Evolutionary conservation across 2,329 filamentous ascomycete genomes (phyloP).

Genomic region (Akanthomyces dipterigenus): DNA sequence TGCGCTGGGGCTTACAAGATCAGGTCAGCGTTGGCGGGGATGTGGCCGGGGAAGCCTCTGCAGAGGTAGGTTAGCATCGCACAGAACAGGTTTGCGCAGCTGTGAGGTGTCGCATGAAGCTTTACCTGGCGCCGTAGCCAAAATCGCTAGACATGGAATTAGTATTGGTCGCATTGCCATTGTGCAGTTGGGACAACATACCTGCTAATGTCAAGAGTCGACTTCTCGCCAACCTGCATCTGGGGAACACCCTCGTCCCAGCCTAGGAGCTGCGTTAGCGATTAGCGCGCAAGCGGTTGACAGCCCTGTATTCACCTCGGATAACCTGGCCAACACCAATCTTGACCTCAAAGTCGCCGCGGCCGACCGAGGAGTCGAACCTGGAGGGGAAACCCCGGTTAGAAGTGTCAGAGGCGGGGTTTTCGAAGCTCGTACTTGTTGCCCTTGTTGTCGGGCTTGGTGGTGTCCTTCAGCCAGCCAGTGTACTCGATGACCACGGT

Average conservation of each 20-base stretch:
- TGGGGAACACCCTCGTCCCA: conserved; percentile 79
- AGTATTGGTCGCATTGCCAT: conserved; percentile 10
- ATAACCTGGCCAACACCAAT: conserved; percentile 87
- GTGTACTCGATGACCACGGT: conserved; percentile 85
- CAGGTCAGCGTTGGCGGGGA: conserved; percentile 67
- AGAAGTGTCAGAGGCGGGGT: conserved; percentile 8
- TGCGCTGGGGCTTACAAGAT: conserved; percentile 63
- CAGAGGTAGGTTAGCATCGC: conserved; percentile 13
- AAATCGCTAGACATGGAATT: conserved; percentile 43
- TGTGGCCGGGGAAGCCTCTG: conserved; percentile 72
- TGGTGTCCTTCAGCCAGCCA: conserved; percentile 70
- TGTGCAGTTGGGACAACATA: conserved; percentile 33
- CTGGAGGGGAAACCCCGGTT: conserved; percentile 37
- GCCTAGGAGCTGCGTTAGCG: conserved; percentile 37
- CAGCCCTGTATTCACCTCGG: conserved; percentile 52
- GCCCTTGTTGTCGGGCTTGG: conserved; percentile 58
- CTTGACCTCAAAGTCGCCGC: conserved; percentile 65
- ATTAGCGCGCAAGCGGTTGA: not conserved
- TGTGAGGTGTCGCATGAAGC: conserved; percentile 18
- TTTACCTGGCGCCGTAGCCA: conserved; percentile 57
- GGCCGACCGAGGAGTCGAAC: conserved; percentile 80
- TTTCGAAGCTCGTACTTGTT: conserved; percentile 49
- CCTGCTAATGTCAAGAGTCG: conserved; percentile 74
- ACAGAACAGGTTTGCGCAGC: not conserved
- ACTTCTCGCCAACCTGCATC: conserved; percentile 90